Conservation (phyloP, 495 filamentous ascomycete genomes). For the Aspergillus egyptiacus region DNA sequence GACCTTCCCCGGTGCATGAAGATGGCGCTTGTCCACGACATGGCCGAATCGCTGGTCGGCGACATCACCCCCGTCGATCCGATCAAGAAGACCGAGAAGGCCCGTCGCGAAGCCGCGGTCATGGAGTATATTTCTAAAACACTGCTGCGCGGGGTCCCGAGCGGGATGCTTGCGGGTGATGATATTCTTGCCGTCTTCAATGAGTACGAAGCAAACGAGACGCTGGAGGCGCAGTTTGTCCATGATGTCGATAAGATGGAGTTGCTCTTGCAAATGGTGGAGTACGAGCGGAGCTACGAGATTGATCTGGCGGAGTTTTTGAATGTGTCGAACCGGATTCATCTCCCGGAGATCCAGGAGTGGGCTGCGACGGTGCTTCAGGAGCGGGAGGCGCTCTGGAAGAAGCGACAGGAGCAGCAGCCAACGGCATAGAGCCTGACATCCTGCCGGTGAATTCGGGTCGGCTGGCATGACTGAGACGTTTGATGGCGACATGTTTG, state of each 20-base stretch:
- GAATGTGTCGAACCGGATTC: constrained; percentile 65
- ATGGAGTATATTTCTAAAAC: constrained; percentile 80
- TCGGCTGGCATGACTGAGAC: constrained; percentile 1
- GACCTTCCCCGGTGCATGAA: constrained; percentile 80
- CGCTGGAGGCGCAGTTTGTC: constrained; percentile 78
- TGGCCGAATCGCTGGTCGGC: constrained; percentile 91
- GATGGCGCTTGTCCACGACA: constrained; percentile 94
- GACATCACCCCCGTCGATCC: constrained; percentile 88
- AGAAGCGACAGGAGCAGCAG: constrained; percentile 17
- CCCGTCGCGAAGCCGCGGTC: constrained; percentile 71
- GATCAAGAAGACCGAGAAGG: constrained; percentile 68
- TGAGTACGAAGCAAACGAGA: constrained; percentile 86
- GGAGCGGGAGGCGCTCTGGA: constrained; percentile 76
- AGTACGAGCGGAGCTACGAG: constrained; percentile 76
- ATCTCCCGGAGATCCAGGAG: constrained; percentile 65
- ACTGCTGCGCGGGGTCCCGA: constrained; percentile 68
- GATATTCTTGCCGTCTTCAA: constrained; percentile 76
- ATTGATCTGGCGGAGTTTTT: constrained; percentile 81
- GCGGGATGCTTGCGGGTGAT: constrained; percentile 52
- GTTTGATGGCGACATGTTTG: constrained; percentile 9
- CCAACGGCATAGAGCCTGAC: background rate
- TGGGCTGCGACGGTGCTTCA: constrained; percentile 72
- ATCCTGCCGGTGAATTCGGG: too few species aligned
- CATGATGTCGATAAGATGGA: constrained; percentile 98
- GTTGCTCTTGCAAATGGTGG: constrained; percentile 87